Evolutionary conservation across 306 rosid species (phyloP).

Genomic region (Datisca glomerata): DNA sequence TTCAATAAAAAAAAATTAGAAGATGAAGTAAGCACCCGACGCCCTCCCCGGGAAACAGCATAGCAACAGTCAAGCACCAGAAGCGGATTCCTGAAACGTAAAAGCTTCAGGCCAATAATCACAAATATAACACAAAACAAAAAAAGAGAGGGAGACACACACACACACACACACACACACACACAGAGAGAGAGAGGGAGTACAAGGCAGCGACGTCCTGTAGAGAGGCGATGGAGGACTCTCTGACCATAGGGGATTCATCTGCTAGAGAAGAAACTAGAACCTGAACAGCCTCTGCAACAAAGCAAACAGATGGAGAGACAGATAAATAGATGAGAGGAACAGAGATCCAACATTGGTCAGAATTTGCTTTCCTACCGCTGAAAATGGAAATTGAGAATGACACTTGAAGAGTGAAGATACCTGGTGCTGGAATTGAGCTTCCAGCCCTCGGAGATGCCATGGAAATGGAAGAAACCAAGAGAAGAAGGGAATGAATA

Average conservation of each 20-base stretch:
- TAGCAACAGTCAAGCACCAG: conserved; percentile 83
- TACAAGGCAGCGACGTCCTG: conserved; percentile 65
- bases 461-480: conserved; percentile 26
- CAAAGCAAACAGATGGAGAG: background rate
- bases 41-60: conserved; percentile 77
- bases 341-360: conserved; percentile 1
- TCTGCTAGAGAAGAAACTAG: conserved; percentile 70
- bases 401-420: background rate
- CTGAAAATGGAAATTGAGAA: background rate
- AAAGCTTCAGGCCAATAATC: too few relatives aligned
- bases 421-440: conserved; percentile 71
- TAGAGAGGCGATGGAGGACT: conserved; percentile 77
- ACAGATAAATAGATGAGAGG: conserved; percentile 2
- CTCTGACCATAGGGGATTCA: conserved; percentile 64
- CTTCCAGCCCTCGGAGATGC: conserved; percentile 43
- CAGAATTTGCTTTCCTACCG: too few relatives aligned
- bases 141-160: conserved; percentile 4
- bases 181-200: conserved; percentile 8
- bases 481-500: background rate
- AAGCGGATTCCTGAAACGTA: conserved; percentile 61
- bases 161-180: too few relatives aligned
- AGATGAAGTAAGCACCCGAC: conserved; percentile 41
- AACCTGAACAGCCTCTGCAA: conserved; percentile 85
- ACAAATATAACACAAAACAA: background rate
- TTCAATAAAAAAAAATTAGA: background rate